phyloP scores from a whole-genome alignment of 2,329 filamentous ascomycete genomes.

The Aspergillus texensis region DNA sequence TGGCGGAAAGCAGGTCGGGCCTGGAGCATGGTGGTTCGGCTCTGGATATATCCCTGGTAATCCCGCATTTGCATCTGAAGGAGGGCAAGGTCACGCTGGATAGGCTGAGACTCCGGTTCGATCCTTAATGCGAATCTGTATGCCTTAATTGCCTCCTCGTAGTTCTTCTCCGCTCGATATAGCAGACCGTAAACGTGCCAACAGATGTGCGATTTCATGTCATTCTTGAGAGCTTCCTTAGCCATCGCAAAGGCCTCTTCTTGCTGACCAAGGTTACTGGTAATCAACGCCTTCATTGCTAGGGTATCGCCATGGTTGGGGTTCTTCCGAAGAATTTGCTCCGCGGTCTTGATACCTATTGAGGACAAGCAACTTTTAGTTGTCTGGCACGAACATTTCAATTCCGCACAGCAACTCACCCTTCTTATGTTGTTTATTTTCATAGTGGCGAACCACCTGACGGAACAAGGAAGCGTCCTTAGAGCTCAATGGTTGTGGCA shows the following conservation, averaged over 20 bases:
- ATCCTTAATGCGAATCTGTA: conserved; percentile 94
- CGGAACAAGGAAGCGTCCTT: conserved; percentile 96
- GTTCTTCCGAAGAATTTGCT: conserved; percentile 93
- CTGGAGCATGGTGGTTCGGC: conserved; percentile 83
- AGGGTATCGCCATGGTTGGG: conserved; percentile 97
- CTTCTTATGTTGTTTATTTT: conserved; percentile 97
- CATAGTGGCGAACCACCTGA: conserved; percentile 92
- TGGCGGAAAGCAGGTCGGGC: conserved; percentile 78
- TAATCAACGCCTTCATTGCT: conserved; percentile 97
- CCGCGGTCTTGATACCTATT: conserved; percentile 84
- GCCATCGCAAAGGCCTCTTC: conserved; percentile 93
- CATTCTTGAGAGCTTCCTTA: conserved; percentile 87
- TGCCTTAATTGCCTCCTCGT: conserved; percentile 97
- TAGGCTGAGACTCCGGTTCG: conserved; percentile 92
- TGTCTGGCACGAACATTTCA: conserved; percentile 14
- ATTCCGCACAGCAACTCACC: conserved; percentile 45
- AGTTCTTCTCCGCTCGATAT: conserved; percentile 93
- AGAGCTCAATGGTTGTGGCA: conserved; percentile 58
- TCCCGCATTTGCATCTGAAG: conserved; percentile 97
- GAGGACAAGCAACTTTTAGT: conserved; percentile 23
- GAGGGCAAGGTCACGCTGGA: conserved; percentile 88
- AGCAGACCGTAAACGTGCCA: conserved; percentile 98
- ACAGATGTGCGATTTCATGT: conserved; percentile 99
- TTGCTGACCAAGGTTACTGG: conserved; percentile 88
- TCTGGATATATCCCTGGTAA: conserved; percentile 90